phyloP scores from a whole-genome alignment of 2,329 filamentous ascomycete species.

The Cladophialophora exuberans region DNA sequence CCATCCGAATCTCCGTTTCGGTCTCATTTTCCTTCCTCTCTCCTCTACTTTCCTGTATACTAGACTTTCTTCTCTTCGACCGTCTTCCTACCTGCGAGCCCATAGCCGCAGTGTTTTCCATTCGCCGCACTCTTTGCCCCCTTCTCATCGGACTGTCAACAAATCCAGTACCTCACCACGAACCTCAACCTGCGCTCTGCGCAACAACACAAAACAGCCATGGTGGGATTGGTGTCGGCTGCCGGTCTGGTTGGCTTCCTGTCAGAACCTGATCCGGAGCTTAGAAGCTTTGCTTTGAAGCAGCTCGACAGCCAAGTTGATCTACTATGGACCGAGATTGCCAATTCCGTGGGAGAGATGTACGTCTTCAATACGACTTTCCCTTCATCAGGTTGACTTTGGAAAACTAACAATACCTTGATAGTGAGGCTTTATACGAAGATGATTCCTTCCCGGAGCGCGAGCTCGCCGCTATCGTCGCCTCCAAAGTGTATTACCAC shows the following conservation, averaged over 20 bases:
- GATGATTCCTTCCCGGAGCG: constrained; percentile 93
- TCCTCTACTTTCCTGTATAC: constrained; percentile 26
- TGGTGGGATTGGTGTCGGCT: constrained; percentile 93
- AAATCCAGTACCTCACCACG: background rate
- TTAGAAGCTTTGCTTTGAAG: constrained; percentile 93
- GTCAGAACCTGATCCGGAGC: constrained; percentile 88
- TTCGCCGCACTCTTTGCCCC: constrained; percentile 13
- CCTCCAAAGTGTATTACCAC: constrained; percentile 98
- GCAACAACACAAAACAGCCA: constrained; percentile 43
- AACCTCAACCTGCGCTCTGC: constrained; percentile 8
- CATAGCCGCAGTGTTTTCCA: background rate
- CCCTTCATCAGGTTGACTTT: constrained; percentile 15
- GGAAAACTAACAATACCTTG: constrained; percentile 25
- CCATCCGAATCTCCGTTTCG: background rate
- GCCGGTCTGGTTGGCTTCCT: constrained; percentile 94
- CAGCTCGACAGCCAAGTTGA: constrained; percentile 96
- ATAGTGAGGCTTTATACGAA: constrained; percentile 94
- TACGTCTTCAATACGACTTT: constrained; percentile 52
- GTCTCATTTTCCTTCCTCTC: constrained; percentile 12
- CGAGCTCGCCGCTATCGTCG: constrained; percentile 88
- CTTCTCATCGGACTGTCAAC: constrained; percentile 21
- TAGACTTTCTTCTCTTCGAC: constrained; percentile 25
- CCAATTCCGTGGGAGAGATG: constrained; percentile 90
- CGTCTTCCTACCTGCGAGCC: constrained; percentile 11
- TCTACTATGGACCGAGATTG: constrained; percentile 96